Base-by-base conservation (phyloP, 129 eudicot species). In the Deinandra increscens region DNA sequence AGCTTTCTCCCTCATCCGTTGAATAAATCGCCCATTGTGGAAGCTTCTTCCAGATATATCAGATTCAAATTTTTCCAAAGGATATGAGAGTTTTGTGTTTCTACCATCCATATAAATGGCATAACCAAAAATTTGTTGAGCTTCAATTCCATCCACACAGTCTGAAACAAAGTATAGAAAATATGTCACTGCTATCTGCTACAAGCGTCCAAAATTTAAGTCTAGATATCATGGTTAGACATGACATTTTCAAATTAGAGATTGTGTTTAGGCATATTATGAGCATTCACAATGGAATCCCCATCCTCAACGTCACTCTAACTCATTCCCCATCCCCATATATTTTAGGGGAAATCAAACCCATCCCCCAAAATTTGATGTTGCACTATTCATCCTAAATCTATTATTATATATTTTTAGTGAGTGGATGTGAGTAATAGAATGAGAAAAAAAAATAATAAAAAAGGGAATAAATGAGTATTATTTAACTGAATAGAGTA, bases 71-170 rank as follows among this genome's bases (percentile, higher is more conserved):
- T 84, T 77, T 66, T 80, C 85, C 85, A 84, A 31, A 18, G 88
- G 88, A 62, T 84, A 84, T 13, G 83, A 60, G 66, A 84, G 83
- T 54, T 53, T 81, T 4, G 85, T 77, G 65, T 74, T 78, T 77
- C 68, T 80, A 60, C 88, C 88, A 23, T 84, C 79, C 85, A 80
- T 84, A 61, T 77, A 84, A 65, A 84, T 74, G 53, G 88, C 85
- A 46, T 84, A 84, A 14, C 88, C 88, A 46, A 74, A 77, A 39
- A 84, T 79, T 61, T 79, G 78, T 26, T 84, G 88, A 1, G 88
- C 88, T 56, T 84, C 88, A 48, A 84, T 84, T 70, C 77, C 88
- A 44, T 67, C 75, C 17, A 84, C 54, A 77, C 88, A 84, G 66
- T 84, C 88, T 84, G 79, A 69, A 83, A 26, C 51, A 54, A 50